Evolutionary conservation across 768 basidiomycete species (phyloP), one percentile per base, ranked within the genome.

Genomic region (Russula virescens): DNA sequence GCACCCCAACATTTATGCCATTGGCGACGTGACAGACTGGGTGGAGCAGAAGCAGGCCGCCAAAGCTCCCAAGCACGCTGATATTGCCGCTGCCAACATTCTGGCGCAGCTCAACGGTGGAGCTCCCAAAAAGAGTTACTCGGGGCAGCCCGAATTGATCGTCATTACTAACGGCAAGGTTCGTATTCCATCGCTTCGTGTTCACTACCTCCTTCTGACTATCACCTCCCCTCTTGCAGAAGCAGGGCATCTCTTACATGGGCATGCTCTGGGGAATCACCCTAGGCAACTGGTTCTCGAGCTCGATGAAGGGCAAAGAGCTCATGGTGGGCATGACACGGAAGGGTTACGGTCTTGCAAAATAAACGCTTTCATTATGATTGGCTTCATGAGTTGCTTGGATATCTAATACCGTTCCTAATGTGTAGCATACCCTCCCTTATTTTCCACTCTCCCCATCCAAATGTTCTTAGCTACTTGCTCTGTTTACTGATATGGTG

Each of bases 1-100:
- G 0, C 73, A 85, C 69, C 74, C 81, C 0, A 76, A 77, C 61
- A 80, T 89, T 16, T 88, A 85, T 60, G 89, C 87, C 0, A 77
- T 73, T 2, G 88, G 88, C 1, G 88, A 90, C 68, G 77, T 85
- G 61, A 80, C 84, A 63, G 83, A 85, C 43, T 83, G 80, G 76
- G 60, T 73, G 1, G 88, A 88, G 71, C 82, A 87, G 71, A 88
- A 87, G 67, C 85, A 81, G 68, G 73, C 73, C 0, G 76, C 73
- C 18, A 87, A 88, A 70, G 75, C 74, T 0, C 25, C 51, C 1
- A 68, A 67, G 6, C 88, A 89, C 59, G 71, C 69, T 5, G 46
- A 68, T 2, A 62, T 87, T 43, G 74, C 83, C 42, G 75, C 74
- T 2, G 72, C 75, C 31, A 89, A 89, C 61, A 70, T 86, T 18